These are phyloP conservation scores for Lyophyllum atratum DNA, from an alignment of 768 basidiomycete species.

Conservation along the genomic window DNA sequence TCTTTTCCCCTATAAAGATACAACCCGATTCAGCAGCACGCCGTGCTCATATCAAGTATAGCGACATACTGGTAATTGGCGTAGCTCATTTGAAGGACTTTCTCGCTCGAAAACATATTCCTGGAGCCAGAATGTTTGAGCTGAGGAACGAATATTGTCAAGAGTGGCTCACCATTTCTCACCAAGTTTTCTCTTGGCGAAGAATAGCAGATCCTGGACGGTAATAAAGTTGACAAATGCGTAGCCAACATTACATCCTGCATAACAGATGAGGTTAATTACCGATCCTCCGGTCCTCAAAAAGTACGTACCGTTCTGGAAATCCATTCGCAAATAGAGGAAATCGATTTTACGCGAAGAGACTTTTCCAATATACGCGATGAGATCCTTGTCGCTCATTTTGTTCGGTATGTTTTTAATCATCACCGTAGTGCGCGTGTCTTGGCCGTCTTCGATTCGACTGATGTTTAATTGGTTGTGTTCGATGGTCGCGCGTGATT, in stretches of 20 bases:
- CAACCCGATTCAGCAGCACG: not conserved
- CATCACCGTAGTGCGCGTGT: slow-evolving; percentile 86
- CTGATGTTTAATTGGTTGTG: slow-evolving; percentile 60
- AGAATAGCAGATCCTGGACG: slow-evolving; percentile 73
- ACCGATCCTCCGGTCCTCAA: not conserved
- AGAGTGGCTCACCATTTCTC: slow-evolving; percentile 68
- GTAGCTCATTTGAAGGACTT: slow-evolving; percentile 88
- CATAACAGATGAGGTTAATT: slow-evolving; percentile 3
- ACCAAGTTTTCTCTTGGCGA: slow-evolving; percentile 74
- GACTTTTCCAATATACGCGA: slow-evolving; percentile 67
- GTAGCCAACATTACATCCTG: slow-evolving; percentile 78
- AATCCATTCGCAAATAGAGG: slow-evolving; percentile 86
- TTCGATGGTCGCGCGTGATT: slow-evolving; percentile 24
- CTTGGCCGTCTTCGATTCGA: slow-evolving; percentile 74
- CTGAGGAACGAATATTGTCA: slow-evolving; percentile 3
- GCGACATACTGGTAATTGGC: slow-evolving; percentile 86
- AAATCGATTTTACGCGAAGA: slow-evolving; percentile 83
- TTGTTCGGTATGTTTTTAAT: slow-evolving; percentile 94
- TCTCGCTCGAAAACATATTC: slow-evolving; percentile 93
- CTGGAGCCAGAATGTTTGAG: slow-evolving; percentile 35
- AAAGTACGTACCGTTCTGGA: slow-evolving; percentile 63
- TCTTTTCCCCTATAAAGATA: slow-evolving; percentile 74
- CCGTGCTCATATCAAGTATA: not conserved
- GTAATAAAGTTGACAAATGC: slow-evolving; percentile 91
- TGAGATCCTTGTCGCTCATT: slow-evolving; percentile 76